phyloP scores from a whole-genome alignment of 306 rosid genomes.

The Rosa rugosa region DNA sequence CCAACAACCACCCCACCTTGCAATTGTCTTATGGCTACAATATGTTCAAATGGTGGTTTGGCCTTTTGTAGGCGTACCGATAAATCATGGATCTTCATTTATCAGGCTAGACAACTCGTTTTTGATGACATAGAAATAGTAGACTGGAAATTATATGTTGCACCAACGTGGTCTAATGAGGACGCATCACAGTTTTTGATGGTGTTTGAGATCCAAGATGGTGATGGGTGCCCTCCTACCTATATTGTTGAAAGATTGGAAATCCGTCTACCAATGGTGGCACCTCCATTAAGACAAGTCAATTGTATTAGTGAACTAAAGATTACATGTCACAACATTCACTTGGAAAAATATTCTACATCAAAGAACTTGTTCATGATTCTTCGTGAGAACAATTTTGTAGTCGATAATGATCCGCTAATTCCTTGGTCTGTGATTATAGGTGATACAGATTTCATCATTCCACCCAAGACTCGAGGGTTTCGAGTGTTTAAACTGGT shows the following conservation, averaged over 20 bases:
- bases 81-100: background rate
- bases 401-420: background rate
- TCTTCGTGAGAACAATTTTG: background rate
- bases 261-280: background rate
- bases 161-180: background rate
- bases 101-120: background rate
- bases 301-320: background rate
- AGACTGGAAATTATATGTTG: background rate
- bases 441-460: no score
- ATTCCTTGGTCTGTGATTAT: background rate
- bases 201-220: slow-evolving; percentile 4
- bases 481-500: background rate
- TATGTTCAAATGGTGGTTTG: background rate
- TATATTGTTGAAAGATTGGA: background rate
- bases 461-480: no score
- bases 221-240: background rate
- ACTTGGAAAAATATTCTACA: background rate
- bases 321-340: background rate
- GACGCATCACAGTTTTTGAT: background rate
- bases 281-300: background rate
- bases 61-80: background rate
- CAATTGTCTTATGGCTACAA: background rate
- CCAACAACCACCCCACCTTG: background rate
- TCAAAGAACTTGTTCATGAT: slow-evolving; percentile 1
- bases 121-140: background rate